phyloP scores from a whole-genome alignment of 345 rosid genomes.

The Sisymbrium irio region DNA sequence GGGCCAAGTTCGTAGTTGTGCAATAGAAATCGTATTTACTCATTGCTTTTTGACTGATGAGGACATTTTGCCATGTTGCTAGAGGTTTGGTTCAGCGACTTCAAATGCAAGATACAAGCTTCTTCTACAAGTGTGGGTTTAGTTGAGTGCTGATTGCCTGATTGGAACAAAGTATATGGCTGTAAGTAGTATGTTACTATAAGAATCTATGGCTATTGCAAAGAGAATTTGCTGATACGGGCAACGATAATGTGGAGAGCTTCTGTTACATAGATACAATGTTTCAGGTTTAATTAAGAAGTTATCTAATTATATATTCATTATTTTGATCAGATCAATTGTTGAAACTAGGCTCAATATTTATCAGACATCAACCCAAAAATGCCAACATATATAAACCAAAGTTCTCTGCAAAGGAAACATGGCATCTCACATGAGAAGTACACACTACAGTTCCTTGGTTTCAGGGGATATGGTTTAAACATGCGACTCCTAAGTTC shows the following conservation, averaged over 20 bases:
- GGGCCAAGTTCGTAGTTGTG: neutral
- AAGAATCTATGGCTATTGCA: neutral
- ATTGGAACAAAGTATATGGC: neutral
- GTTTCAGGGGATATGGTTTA: too few relatives aligned
- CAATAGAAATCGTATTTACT: constrained; percentile 6
- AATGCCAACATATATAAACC: too few relatives aligned
- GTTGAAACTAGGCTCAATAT: too few relatives aligned
- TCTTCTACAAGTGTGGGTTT: constrained; percentile 82
- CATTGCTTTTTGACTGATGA: neutral
- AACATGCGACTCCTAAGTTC: too few relatives aligned
- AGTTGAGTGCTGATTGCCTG: neutral
- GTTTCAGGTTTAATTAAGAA: neutral
- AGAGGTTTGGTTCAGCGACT: neutral
- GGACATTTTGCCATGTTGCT: constrained; percentile 15
- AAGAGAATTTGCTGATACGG: neutral
- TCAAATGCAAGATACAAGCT: constrained; percentile 70
- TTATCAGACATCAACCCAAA: too few relatives aligned
- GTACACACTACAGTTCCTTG: too few relatives aligned
- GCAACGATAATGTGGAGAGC: neutral
- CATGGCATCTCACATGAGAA: too few relatives aligned
- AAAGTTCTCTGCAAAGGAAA: too few relatives aligned
- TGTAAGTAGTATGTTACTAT: neutral
- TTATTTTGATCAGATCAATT: too few relatives aligned
- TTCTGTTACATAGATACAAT: neutral
- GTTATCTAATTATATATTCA: too few relatives aligned